phyloP scores from a whole-genome alignment of 2,329 filamentous ascomycete genomes.

The Neofusicoccum umdonicola region DNA sequence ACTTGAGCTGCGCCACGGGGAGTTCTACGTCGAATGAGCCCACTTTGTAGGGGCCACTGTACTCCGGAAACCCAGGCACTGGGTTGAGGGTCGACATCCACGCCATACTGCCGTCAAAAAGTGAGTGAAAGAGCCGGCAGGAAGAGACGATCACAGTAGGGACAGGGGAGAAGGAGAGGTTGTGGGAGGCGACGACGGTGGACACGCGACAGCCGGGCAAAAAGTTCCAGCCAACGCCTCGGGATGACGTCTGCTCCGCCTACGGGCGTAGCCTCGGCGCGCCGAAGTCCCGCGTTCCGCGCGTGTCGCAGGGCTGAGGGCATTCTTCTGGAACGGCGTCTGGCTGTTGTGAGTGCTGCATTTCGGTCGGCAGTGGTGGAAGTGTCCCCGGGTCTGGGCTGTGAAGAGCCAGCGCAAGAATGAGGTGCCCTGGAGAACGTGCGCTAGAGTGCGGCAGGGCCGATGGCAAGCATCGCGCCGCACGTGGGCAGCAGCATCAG shows the following conservation, averaged over 20 bases:
- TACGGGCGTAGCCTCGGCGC: slow-evolving; percentile 4
- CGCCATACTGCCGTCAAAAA: slow-evolving; percentile 30
- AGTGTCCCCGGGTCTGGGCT: too few species aligned
- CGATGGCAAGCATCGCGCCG: too few species aligned
- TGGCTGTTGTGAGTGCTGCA: neutral
- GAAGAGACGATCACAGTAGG: neutral
- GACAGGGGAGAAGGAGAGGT: neutral
- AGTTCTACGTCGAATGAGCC: slow-evolving; percentile 80
- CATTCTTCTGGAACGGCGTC: too few species aligned
- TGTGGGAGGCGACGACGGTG: neutral
- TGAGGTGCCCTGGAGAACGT: neutral
- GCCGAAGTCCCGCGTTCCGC: neutral
- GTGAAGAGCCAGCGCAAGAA: neutral
- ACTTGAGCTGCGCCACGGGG: slow-evolving; percentile 55
- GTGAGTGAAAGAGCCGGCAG: neutral
- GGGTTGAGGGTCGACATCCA: slow-evolving; percentile 57
- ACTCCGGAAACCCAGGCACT: slow-evolving; percentile 69
- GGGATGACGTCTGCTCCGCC: slow-evolving; percentile 1
- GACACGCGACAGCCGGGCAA: slow-evolving; percentile 8
- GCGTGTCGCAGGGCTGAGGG: neutral
- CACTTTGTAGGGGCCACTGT: slow-evolving; percentile 74
- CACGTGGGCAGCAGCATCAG: neutral
- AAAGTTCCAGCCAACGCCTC: neutral
- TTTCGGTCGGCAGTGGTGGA: neutral
- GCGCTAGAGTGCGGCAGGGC: too few species aligned